Evolutionary conservation across 768 basidiomycete species (phyloP).

Genomic region (Phaffia tasmanica): DNA sequence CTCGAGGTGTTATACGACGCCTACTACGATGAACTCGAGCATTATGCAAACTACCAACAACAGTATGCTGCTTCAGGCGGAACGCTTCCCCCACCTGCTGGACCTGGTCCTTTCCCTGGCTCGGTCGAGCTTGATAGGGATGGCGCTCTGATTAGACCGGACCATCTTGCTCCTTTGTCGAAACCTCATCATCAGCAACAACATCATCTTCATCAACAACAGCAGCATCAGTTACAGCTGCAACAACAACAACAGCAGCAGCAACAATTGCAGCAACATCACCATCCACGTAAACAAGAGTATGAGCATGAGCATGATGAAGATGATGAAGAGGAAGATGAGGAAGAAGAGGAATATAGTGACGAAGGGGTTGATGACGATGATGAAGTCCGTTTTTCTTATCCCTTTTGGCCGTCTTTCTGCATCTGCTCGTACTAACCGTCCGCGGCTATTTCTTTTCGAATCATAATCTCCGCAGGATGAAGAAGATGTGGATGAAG

Average conservation of each 20-base stretch:
- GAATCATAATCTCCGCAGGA: conserved; percentile 25
- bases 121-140: conserved; percentile 93
- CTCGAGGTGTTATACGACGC: conserved; percentile 99
- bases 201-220: conserved; percentile 22
- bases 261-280: conserved; percentile 24
- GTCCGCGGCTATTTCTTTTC: no score
- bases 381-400: conserved; percentile 20
- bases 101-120: conserved; percentile 96
- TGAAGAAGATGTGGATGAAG: conserved; percentile 41
- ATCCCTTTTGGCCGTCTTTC: background rate
- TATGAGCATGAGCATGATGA: conserved; percentile 18
- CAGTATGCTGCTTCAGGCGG: conserved; percentile 68
- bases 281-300: conserved; percentile 9
- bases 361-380: conserved; percentile 26
- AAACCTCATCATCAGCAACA: conserved; percentile 13
- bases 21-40: conserved; percentile 99
- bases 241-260: conserved; percentile 9
- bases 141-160: conserved; percentile 52
- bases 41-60: conserved; percentile 66
- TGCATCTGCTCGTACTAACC: background rate
- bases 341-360: conserved; percentile 24
- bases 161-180: conserved; percentile 38
- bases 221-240: background rate
- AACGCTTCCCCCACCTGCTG: conserved; percentile 79
- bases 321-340: conserved; percentile 22